Evolutionary conservation across 768 basidiomycete species (phyloP).

Genomic region (Ephemerocybe angulata): DNA sequence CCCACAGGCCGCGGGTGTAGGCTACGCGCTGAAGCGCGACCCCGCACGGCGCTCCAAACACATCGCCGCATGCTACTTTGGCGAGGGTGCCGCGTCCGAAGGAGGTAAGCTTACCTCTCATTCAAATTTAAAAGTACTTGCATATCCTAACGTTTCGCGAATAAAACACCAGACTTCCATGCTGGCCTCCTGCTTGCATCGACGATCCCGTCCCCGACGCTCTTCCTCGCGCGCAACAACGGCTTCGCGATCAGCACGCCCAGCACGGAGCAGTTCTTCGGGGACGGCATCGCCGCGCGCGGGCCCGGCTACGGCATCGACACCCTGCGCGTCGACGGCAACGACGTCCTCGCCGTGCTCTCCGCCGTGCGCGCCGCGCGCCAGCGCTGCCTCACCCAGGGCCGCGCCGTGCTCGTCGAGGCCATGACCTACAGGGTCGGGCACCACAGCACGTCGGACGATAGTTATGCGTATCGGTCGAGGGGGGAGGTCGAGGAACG

Average conservation of each 20-base stretch:
- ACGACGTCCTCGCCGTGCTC: slow-evolving; percentile 85
- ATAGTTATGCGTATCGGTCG: slow-evolving; percentile 90
- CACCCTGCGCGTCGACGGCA: slow-evolving; percentile 90
- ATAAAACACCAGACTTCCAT: slow-evolving; percentile 65
- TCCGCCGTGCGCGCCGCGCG: slow-evolving; percentile 70
- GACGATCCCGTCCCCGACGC: slow-evolving; percentile 67
- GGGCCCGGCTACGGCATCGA: slow-evolving; percentile 92
- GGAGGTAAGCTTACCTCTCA: slow-evolving; percentile 44
- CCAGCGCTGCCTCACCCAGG: slow-evolving; percentile 66
- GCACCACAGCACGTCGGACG: slow-evolving; percentile 95
- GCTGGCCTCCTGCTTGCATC: slow-evolving; percentile 83
- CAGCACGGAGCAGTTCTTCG: slow-evolving; percentile 81
- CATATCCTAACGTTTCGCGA: background rate
- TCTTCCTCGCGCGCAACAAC: slow-evolving; percentile 79
- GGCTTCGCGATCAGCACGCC: slow-evolving; percentile 96
- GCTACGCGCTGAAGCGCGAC: slow-evolving; percentile 80
- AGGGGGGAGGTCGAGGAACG: slow-evolving; percentile 89
- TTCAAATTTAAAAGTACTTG: background rate
- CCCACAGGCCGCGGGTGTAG: slow-evolving; percentile 92
- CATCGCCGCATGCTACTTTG: slow-evolving; percentile 87
- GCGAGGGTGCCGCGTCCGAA: slow-evolving; percentile 92
- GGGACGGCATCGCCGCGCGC: slow-evolving; percentile 89
- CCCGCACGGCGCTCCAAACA: slow-evolving; percentile 62
- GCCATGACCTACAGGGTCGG: slow-evolving; percentile 92
- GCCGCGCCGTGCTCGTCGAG: slow-evolving; percentile 80